Evolutionary conservation across 306 rosid species (phyloP), one percentile per base, ranked within the genome.

Genomic region (Macrotyloma uniflorum): DNA sequence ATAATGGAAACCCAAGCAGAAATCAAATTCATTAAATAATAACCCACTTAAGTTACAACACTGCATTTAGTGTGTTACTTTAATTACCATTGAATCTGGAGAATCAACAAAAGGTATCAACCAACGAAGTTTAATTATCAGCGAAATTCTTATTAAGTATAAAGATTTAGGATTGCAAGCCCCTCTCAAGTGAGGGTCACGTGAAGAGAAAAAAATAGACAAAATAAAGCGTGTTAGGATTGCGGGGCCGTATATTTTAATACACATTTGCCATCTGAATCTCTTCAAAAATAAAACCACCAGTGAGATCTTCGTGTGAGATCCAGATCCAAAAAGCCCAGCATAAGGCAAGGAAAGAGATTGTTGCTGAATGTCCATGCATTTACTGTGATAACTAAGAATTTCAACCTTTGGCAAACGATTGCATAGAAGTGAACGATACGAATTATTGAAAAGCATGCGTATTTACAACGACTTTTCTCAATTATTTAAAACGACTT

Each of bases 261-360:
- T 40, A 64, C 30, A 53, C 54, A 26, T 61, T 38, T 49, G 36
- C 12, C 13, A 20, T 49, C 59, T 35, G 58, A 23, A 15, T 13
- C 36, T 67, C 66, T 47, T 61, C 50, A 13, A 70, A 77, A 54
- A 67, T 67, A 55, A 57, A n/a, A 15, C 18, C 14, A 61, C 49
- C 32, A 59, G 57, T 35, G 78, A 35, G 67, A 61, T 58, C 19
- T 1, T 45, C 77, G 4, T 53, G 80, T 46, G 57, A 45, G 53
- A 67, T 28, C 82, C 78, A 76, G 62, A 82, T 59, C 74, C 58
- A 69, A 49, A 16, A 55, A 67, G 57, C 54, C 26, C 32, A 71
- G 75, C 13, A 14, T 45, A 15, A 46, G 18, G 33, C 33, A 50
- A 76, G 61, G 53, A 22, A 19, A 26, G 42, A 30, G 35, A 47